Evolutionary conservation across 164 flowering plant species (phyloP).

Genomic region (Sextonia rubra): DNA sequence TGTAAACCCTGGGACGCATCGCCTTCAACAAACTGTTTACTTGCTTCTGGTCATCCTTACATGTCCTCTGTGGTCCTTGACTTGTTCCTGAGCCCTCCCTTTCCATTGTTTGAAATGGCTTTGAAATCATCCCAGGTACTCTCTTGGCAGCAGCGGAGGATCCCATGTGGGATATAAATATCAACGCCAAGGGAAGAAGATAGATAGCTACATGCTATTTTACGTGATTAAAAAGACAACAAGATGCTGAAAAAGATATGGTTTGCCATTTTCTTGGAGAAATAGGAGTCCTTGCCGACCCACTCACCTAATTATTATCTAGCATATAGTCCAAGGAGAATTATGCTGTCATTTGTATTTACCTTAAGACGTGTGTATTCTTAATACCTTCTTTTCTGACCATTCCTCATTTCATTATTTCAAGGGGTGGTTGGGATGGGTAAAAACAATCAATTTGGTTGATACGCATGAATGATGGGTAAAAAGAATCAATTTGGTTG

Average conservation of each 20-base stretch:
- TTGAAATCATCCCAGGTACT: constrained; percentile 14
- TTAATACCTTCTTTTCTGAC: not conserved
- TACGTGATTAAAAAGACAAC: constrained; percentile 13
- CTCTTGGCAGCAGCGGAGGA: constrained; percentile 21
- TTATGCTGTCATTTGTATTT: constrained; percentile 26
- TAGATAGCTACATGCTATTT: constrained; percentile 9
- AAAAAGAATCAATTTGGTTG: not conserved
- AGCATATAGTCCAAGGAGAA: not conserved
- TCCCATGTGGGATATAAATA: constrained; percentile 15
- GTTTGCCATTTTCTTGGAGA: constrained; percentile 5
- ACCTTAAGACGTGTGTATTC: constrained; percentile 5
- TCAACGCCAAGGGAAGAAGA: constrained; percentile 1
- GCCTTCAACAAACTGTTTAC: constrained; percentile 32
- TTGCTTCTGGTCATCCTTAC: constrained; percentile 26
- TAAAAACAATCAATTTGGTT: not conserved
- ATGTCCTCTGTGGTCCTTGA: constrained; percentile 23
- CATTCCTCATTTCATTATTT: constrained; percentile 21
- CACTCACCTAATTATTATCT: constrained; percentile 1
- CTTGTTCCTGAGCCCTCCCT: constrained; percentile 17
- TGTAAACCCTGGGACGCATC: constrained; percentile 53
- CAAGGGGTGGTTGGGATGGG: not conserved
- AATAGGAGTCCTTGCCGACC: constrained; percentile 14
- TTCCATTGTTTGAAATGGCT: constrained; percentile 26
- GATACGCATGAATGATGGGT: not conserved
- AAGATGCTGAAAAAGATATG: constrained; percentile 34